Evolutionary conservation across 1,284 basidiomycete species (phyloP).

Genomic region (Cutaneotrichosporon dermatis): DNA sequence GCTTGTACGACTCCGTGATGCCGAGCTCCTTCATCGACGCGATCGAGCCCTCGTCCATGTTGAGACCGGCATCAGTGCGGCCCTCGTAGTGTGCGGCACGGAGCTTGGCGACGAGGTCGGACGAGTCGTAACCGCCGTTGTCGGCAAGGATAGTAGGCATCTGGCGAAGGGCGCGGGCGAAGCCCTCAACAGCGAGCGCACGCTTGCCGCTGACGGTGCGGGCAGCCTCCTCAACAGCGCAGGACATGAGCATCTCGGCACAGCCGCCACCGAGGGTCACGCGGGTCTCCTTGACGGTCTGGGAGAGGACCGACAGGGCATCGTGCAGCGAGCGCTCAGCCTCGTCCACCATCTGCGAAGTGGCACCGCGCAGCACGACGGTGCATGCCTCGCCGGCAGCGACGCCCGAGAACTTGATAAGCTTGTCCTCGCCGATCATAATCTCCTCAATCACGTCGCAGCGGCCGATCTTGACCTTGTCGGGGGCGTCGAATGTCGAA

Average conservation of each 20-base stretch:
- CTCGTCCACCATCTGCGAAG: conserved; percentile 98
- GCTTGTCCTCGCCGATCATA: conserved; percentile 99
- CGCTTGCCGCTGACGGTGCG: conserved; percentile 87
- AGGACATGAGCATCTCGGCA: conserved; percentile 96
- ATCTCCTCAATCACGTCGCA: conserved; percentile 98
- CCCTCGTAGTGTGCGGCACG: conserved; percentile 94
- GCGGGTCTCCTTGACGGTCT: conserved; percentile 95
- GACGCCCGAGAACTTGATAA: conserved; percentile 99
- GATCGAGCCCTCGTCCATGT: conserved; percentile 80
- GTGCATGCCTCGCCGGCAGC: conserved; percentile 99
- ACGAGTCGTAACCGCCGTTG: conserved; percentile 95
- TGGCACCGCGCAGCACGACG: conserved; percentile 93
- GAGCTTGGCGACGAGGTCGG: conserved; percentile 86
- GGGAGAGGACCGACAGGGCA: conserved; percentile 92
- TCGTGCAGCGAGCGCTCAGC: conserved; percentile 97
- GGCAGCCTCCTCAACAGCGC: conserved; percentile 84
- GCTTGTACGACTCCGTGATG: conserved; percentile 93
- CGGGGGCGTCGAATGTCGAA: conserved; percentile 89
- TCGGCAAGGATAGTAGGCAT: conserved; percentile 96
- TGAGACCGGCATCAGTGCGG: conserved; percentile 78
- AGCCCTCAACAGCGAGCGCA: conserved; percentile 90
- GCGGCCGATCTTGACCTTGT: conserved; percentile 85
- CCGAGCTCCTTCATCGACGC: conserved; percentile 85
- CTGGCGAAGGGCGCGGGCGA: conserved; percentile 73
- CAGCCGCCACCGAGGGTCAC: conserved; percentile 93